Percentiles rank a stretch among this genome's conserved stretches.
Evolutionary conservation across 1,284 basidiomycete genomes (phyloP).

Genomic region (Ustilago curta): DNA sequence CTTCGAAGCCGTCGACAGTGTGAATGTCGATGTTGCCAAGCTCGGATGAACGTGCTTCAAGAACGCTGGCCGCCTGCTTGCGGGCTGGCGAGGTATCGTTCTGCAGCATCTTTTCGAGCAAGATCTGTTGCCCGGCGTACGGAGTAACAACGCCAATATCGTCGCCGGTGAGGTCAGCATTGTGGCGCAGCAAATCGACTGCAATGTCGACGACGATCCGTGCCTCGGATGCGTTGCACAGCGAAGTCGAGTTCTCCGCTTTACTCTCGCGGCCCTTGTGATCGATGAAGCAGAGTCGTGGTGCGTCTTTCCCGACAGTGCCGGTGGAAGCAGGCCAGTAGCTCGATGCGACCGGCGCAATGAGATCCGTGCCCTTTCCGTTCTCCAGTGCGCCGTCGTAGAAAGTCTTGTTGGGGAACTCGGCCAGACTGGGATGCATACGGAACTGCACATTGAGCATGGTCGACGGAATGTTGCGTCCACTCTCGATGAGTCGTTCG

Average conservation of each 20-base stretch:
- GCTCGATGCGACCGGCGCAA: conserved; percentile 48
- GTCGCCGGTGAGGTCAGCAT: conserved; percentile 50
- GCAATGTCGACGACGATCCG: conserved; percentile 66
- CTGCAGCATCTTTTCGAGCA: conserved; percentile 58
- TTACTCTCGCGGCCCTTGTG: conserved; percentile 52
- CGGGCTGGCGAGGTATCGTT: conserved; percentile 38
- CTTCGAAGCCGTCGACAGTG: conserved; percentile 95
- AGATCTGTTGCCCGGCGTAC: conserved; percentile 61
- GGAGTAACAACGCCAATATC: conserved; percentile 67
- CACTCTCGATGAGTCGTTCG: conserved; percentile 78
- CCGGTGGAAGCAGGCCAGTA: conserved; percentile 31
- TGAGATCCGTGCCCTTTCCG: conserved; percentile 72
- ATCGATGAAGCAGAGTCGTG: conserved; percentile 51
- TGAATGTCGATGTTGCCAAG: conserved; percentile 80
- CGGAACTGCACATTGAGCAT: conserved; percentile 94
- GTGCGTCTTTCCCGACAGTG: not conserved
- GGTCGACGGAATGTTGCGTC: conserved; percentile 36
- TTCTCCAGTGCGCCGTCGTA: conserved; percentile 80
- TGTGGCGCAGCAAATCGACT: conserved; percentile 55
- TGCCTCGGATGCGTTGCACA: conserved; percentile 59
- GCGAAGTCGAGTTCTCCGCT: conserved; percentile 53
- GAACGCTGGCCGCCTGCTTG: conserved; percentile 15
- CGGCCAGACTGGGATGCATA: conserved; percentile 90
- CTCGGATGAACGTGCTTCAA: conserved; percentile 34
- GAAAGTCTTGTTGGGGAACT: conserved; percentile 85